Evolutionary conservation across 345 rosid species (phyloP), one percentile per base, ranked within the genome.

Genomic region (Rhizophora apiculata): DNA sequence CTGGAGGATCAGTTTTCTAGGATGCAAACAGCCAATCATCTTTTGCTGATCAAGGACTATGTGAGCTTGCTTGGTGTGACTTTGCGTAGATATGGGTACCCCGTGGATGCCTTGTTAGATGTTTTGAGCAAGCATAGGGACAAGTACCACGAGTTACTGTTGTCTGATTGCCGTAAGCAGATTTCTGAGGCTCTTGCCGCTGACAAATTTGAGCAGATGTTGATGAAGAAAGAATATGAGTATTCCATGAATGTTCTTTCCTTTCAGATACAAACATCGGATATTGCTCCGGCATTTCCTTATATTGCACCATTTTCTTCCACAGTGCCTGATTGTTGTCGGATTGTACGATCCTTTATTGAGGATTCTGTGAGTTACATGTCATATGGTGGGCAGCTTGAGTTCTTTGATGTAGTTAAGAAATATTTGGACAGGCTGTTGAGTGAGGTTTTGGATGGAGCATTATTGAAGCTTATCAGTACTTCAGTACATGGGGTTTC

Each of bases 181-280:
- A 89, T 92, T 72, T 74, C 90, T 3, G 97, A 94, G 78, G 98
- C 93, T 0, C 91, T 94, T 1, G 78, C 92, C n/a, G 97, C 95
- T 4, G 98, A 94, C 82, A 94, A 87, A 80, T 89, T 91, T 80
- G 97, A 91, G 83, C 98, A 94, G 81, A 88, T 94, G 97, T 64
- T 94, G 82, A 94, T 94, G 98, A 94, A 85, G 93, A 94, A 83
- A 80, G 98, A 94, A 64, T 94, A 91, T 65, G 98, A 94, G 61
- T 94, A 94, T 70, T 88, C 96, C 2, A 94, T 94, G 98, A 89
- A 94, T 83, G 96, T 94, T 74, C 96, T 94, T 60, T 94, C 98
- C 2, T 94, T 94, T 75, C 98, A 94, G 82, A 65, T 94, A 43
- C 98, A 94, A 68, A 90, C 96, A 6, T 91, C 97, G 0, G 98